Base-by-base conservation (phyloP, 1,284 basidiomycete genomes). In the Vanrija sp. region DNA sequence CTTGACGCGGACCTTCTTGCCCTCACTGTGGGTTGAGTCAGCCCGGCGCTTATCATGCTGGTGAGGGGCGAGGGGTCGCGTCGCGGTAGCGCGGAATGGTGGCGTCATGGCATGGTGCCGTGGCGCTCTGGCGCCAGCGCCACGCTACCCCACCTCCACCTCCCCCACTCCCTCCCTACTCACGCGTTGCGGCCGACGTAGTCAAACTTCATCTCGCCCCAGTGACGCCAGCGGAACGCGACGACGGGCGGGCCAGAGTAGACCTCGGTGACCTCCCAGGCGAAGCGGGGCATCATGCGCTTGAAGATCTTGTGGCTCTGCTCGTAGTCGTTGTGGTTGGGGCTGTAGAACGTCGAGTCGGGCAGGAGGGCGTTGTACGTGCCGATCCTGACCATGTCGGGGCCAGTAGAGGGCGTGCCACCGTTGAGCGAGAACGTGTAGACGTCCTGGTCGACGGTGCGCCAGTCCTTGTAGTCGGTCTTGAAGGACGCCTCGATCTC, bases 121-220 rank as follows among this genome's bases (percentile, higher is more conserved):
- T 12, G 34, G 14, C 21, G 21, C 28, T 28, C 7, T 10, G 28
- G 28, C 28, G 6, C 28, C 1, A 8, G 28, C 28, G 6, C 10
- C 9, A 12, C 34, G 34, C 34, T 34, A 34, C 34, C 34, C 34
- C 34, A 34, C 34, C 34, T 12, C 34, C 34, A 34, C 34, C 34
- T 15, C 12, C 34, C 34, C 34, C 34, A 34, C 34, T 12, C 34
- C 3, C 29, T 12, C 6, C 34, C 34, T 12, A 49, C 50, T 44
- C 25, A 51, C 49, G 21, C 15, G 47, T 59, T 59, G 39, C 49
- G 38, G 18, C 57, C 57, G 10, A 59, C 53, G 34, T 59, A 59
- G 57, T 59, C 57, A 39, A 47, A 52, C 57, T 59, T 59, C 57
- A 59, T 55, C 52, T 54, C 53, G 16, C 57, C 57, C 57, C 57